Base-by-base conservation (phyloP, 495 filamentous ascomycete genomes). In the Hyaloscypha hepaticicola region DNA sequence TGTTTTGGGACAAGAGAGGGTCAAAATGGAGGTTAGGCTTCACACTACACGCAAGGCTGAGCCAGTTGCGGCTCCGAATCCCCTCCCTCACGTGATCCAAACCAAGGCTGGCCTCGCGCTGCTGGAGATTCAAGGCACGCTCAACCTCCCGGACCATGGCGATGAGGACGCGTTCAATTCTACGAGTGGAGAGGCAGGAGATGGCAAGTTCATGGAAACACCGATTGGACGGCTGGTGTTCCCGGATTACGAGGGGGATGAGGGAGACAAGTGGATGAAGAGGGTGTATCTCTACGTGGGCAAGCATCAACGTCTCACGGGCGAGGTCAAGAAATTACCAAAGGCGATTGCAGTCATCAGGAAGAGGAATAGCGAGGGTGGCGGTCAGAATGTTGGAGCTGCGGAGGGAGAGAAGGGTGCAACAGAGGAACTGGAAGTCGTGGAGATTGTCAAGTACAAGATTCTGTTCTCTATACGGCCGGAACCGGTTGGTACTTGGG, bases 391-490 rank as follows among this genome's bases (percentile, higher is more conserved):
- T 11, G 69, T 62, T 19, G 69, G 64, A 4, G 69, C 53, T 14
- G 66, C 63, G 5, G 63, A 58, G 56, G 70, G 67, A 68, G 41
- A 52, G 19, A 72, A 69, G 16, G 66, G 56, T 59, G 69, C 50
- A 0, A 45, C 49, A 16, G 78, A 78, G 58, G 77, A 79, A 26
- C 61, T 84, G 31, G 78, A 82, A 70, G 85, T 99, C 68, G 85
- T 91, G 64, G 93, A 98, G 74, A 85, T 99, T 66, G 83, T 99
- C 55, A 88, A 86, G 75, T 94, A 86, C 70, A 98, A 97, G 79
- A 74, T 99, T 60, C 75, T 97, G 19, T 99, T 99, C 77, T 89
- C 89, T 63, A 80, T 78, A 70, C 80, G 95, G 57, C 95, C 95
- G 34, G 95, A 99, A 76, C 95, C 95, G 61, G 96, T 97, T 45